These are phyloP conservation scores for Naganishia randhawae DNA, from an alignment of 768 basidiomycete genomes.

Conservation along the genomic window DNA sequence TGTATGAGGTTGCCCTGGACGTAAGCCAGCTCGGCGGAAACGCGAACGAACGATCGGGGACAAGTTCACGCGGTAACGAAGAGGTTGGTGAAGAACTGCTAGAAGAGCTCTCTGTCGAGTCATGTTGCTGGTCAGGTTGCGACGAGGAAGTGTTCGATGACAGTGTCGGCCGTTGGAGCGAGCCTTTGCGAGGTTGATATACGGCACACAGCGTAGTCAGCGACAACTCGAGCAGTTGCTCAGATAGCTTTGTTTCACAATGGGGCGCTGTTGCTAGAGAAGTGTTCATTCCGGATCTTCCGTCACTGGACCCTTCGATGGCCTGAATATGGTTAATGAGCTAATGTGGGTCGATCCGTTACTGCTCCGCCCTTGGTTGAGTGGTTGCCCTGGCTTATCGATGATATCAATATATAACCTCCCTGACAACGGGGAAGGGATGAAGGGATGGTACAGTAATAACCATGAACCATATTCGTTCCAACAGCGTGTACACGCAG, in stretches of 20 bases:
- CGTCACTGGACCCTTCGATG: not conserved
- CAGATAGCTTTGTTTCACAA: not conserved
- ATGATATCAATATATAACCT: no score
- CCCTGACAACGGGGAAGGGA: no score
- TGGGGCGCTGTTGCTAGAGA: not conserved
- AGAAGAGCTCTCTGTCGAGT: not conserved
- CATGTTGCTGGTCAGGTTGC: not conserved
- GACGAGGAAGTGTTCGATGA: not conserved
- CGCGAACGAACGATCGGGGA: conserved; percentile 5
- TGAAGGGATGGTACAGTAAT: no score
- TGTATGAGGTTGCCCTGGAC: no score
- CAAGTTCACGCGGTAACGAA: not conserved
- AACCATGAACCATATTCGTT: no score
- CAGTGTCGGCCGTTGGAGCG: not conserved
- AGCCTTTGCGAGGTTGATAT: not conserved
- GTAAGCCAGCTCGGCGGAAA: not conserved
- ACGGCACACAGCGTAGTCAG: not conserved
- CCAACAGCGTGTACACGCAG: no score
- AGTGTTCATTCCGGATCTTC: not conserved
- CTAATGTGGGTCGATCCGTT: no score
- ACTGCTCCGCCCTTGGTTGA: no score
- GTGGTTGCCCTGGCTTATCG: no score
- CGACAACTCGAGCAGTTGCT: not conserved
- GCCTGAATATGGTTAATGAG: no score
- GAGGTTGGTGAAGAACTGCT: not conserved